Conservation (phyloP, 169 alveolate genomes). For the Cryptosporidium ubiquitum region DNA sequence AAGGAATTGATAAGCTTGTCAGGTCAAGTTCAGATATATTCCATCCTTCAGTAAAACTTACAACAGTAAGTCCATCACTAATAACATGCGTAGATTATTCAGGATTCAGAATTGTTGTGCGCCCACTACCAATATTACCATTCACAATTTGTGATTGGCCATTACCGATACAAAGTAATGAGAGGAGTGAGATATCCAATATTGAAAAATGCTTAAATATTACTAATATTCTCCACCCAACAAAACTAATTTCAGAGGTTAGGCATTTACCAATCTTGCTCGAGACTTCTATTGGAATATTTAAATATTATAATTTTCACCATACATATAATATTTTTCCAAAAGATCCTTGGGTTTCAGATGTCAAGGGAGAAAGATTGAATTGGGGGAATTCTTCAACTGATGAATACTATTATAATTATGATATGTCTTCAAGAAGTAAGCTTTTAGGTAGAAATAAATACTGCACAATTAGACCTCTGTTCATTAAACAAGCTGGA, state of each 20-base stretch:
- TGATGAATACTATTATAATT: conserved; percentile 42
- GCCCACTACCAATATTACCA: conserved; percentile 59
- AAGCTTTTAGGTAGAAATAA: conserved; percentile 25
- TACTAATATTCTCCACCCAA: conserved; percentile 55
- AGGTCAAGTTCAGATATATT: conserved; percentile 16
- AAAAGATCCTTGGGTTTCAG: conserved; percentile 67
- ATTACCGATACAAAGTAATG: conserved; percentile 67
- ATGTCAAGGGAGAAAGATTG: conserved; percentile 39
- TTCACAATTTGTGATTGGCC: conserved; percentile 74
- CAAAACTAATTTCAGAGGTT: conserved; percentile 40
- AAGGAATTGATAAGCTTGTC: conserved; percentile 15
- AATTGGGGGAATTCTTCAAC: conserved; percentile 70
- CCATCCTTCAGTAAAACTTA: conserved; percentile 44
- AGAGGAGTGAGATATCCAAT: conserved; percentile 34
- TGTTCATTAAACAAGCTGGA: conserved; percentile 47
- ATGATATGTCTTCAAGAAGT: background rate
- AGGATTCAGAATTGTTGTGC: conserved; percentile 56
- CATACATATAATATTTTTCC: conserved; percentile 66
- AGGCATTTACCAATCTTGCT: conserved; percentile 55
- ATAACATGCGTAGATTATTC: conserved; percentile 73
- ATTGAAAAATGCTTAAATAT: conserved; percentile 65
- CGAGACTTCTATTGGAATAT: conserved; percentile 28
- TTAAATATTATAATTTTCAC: conserved; percentile 47
- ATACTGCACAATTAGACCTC: conserved; percentile 31
- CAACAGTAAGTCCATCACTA: conserved; percentile 62